Conservation (phyloP, 2,329 filamentous ascomycete genomes). For the Xylariaceae sp. region DNA sequence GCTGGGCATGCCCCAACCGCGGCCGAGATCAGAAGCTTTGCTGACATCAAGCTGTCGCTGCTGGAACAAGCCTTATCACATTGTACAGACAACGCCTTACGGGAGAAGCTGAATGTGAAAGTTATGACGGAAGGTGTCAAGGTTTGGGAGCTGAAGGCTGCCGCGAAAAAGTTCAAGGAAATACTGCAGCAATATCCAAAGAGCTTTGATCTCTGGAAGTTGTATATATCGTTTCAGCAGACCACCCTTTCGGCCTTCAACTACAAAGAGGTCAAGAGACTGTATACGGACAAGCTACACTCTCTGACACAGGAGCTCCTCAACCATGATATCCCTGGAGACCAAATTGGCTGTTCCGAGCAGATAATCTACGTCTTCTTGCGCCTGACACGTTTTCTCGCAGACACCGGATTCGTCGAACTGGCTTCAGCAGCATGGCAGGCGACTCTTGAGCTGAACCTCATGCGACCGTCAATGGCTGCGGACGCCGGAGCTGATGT, state of each 20-base stretch:
- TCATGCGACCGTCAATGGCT: constrained; percentile 48
- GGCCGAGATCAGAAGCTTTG: constrained; percentile 62
- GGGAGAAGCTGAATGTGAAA: constrained; percentile 58
- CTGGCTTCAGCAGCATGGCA: constrained; percentile 79
- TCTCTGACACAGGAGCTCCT: constrained; percentile 24
- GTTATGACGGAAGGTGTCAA: constrained; percentile 70
- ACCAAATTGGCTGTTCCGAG: constrained; percentile 23
- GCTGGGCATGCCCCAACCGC: constrained; percentile 44
- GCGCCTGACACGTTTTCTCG: constrained; percentile 65
- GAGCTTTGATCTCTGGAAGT: constrained; percentile 65
- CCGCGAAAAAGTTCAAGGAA: constrained; percentile 61
- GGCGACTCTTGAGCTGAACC: constrained; percentile 65
- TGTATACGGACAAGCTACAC: constrained; percentile 55
- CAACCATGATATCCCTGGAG: constrained; percentile 3
- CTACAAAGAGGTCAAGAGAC: constrained; percentile 58
- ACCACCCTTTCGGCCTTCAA: constrained; percentile 60
- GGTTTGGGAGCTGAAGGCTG: constrained; percentile 62
- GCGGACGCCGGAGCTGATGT: constrained; percentile 25
- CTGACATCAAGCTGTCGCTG: constrained; percentile 74
- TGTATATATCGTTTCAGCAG: constrained; percentile 68
- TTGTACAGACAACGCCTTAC: constrained; percentile 39
- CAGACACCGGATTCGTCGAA: constrained; percentile 74
- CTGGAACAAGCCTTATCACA: constrained; percentile 70
- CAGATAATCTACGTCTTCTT: constrained; percentile 66
- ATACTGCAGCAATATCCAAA: constrained; percentile 50